Percentiles rank a stretch among this genome's conserved stretches.
These are phyloP conservation scores for Sugiyamaella xylanicola DNA, from an alignment of 1,139 yeast species.

Conservation along the genomic window DNA sequence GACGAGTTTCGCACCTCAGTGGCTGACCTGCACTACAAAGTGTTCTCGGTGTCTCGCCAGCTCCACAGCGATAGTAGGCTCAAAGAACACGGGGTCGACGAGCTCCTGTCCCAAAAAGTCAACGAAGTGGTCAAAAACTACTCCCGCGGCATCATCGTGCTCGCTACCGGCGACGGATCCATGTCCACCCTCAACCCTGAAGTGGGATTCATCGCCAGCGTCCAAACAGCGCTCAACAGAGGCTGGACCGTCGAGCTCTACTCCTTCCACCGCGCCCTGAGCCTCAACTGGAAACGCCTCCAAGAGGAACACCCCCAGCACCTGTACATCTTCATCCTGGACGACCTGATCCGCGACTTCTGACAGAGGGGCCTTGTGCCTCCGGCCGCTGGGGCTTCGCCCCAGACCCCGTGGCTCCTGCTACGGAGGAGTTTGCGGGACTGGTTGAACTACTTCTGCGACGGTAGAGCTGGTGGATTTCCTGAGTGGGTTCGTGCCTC, in stretches of 20 bases:
- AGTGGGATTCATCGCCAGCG: conserved; percentile 27
- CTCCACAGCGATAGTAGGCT: background rate
- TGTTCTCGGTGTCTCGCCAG: conserved; percentile 2
- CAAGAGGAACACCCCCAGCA: conserved; percentile 4
- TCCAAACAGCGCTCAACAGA: conserved; percentile 25
- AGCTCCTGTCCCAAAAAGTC: conserved; percentile 25
- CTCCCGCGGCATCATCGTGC: conserved; percentile 25
- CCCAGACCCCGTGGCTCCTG: no score
- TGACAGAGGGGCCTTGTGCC: background rate
- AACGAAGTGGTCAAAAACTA: conserved; percentile 15
- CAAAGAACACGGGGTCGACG: conserved; percentile 34
- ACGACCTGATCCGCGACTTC: conserved; percentile 7
- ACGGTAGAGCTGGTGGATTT: no score
- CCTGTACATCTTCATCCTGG: conserved; percentile 8
- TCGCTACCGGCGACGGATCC: conserved; percentile 36
- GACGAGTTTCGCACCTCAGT: background rate
- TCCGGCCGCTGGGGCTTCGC: background rate
- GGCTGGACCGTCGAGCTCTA: conserved; percentile 35
- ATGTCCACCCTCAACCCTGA: conserved; percentile 24
- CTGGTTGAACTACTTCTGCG: no score
- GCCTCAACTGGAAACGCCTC: conserved; percentile 27
- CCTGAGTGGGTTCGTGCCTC: no score
- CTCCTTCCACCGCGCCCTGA: conserved; percentile 29
- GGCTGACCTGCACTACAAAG: conserved; percentile 6
- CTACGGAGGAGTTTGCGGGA: no score